These are phyloP conservation scores for Tetrahymena elliotti DNA, from an alignment of 73 alveolate species.

Conservation along the genomic window DNA sequence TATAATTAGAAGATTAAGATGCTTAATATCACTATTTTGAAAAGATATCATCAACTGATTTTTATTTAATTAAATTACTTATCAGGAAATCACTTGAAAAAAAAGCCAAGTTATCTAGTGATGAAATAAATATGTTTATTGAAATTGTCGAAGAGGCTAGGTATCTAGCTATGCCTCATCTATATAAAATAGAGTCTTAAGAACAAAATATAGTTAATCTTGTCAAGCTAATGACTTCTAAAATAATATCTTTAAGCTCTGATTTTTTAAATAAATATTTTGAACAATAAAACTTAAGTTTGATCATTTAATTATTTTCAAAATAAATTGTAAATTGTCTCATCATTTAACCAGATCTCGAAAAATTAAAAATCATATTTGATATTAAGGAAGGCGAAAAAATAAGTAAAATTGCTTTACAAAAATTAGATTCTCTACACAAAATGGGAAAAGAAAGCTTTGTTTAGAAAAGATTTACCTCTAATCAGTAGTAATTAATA, in stretches of 20 bases:
- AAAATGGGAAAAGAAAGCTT: too few relatives aligned
- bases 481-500: too few relatives aligned
- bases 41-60: not conserved
- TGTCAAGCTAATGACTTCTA: not conserved
- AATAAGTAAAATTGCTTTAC: not conserved
- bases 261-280: not conserved
- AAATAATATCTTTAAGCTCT: not conserved
- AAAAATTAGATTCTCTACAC: not conserved
- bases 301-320: not conserved
- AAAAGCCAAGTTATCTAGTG: not conserved
- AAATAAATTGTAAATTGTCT: not conserved
- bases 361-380: not conserved
- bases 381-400: not conserved
- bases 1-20: not conserved
- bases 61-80: not conserved
- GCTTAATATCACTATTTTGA: not conserved
- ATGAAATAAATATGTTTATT: not conserved
- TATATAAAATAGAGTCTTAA: not conserved
- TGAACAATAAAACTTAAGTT: not conserved
- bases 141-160: not conserved
- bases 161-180: not conserved
- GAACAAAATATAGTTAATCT: not conserved
- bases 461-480: too few relatives aligned
- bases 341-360: not conserved
- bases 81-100: not conserved